Evolutionary conservation across 495 filamentous ascomycete species (phyloP).

Genomic region (Hypoxylon rickii): DNA sequence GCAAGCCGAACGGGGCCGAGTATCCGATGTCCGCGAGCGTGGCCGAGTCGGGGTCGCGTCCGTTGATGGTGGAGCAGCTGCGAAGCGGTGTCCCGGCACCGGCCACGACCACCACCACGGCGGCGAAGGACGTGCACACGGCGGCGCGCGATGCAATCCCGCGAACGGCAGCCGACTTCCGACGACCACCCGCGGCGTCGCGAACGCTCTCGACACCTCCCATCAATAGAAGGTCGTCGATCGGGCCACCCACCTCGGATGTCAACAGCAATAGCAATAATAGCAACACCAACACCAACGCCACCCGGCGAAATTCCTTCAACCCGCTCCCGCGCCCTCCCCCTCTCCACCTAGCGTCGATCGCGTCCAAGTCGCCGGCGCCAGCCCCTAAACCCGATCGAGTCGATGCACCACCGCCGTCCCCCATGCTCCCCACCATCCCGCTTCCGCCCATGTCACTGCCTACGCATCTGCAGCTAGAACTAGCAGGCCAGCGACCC

Average conservation of each 20-base stretch:
- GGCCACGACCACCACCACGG: too few relatives aligned
- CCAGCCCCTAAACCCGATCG: slow-evolving; percentile 27
- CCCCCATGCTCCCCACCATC: slow-evolving; percentile 70
- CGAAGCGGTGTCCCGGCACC: slow-evolving; percentile 18
- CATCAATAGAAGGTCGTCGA: slow-evolving; percentile 42
- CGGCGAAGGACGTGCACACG: slow-evolving; percentile 1
- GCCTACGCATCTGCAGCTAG: slow-evolving; percentile 85
- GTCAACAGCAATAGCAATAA: too few relatives aligned
- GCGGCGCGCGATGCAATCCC: slow-evolving; percentile 11
- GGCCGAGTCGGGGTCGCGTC: slow-evolving; percentile 38
- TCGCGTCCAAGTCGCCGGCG: slow-evolving; percentile 14
- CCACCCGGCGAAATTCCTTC: slow-evolving; percentile 40
- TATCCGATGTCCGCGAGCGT: slow-evolving; percentile 42
- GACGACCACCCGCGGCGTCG: slow-evolving; percentile 31
- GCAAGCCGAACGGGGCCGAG: slow-evolving; percentile 37
- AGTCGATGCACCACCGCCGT: slow-evolving; percentile 52
- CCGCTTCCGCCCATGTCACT: slow-evolving; percentile 85
- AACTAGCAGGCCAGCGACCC: slow-evolving; percentile 78
- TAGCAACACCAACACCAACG: too few relatives aligned
- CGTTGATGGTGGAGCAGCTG: slow-evolving; percentile 39
- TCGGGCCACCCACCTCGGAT: slow-evolving; percentile 28
- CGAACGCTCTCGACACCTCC: slow-evolving; percentile 53
- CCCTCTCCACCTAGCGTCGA: slow-evolving; percentile 33
- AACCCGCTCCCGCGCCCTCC: slow-evolving; percentile 37
- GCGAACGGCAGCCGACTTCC: slow-evolving; percentile 36